These are phyloP conservation scores for Quercus alba DNA, from an alignment of 306 rosid species.

Conservation along the genomic window DNA sequence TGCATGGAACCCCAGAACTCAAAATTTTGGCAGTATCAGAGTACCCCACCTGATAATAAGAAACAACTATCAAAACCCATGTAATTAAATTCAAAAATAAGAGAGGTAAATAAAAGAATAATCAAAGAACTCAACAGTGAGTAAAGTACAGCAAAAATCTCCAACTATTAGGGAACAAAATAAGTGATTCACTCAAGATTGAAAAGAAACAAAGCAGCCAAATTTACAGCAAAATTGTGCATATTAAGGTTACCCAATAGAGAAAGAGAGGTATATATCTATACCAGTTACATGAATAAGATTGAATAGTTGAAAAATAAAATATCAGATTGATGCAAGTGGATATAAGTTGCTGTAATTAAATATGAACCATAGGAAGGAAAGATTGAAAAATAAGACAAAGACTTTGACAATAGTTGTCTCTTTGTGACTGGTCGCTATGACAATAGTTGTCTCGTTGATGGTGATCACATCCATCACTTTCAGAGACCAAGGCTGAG, in stretches of 20 bases:
- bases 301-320: no score
- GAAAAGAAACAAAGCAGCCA: neutral
- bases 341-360: no score
- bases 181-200: neutral
- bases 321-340: no score
- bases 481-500: constrained; percentile 9
- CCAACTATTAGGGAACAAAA: neutral
- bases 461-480: constrained; percentile 29
- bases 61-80: neutral
- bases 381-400: no score
- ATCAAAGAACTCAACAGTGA: neutral
- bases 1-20: constrained; percentile 11
- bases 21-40: neutral
- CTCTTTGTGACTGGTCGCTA: constrained; percentile 37
- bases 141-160: neutral
- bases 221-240: neutral
- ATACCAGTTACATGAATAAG: no score
- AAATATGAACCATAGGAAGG: no score
- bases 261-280: neutral
- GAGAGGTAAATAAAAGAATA: neutral
- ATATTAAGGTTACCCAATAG: no score
- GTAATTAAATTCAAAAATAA: neutral
- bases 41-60: constrained; percentile 32
- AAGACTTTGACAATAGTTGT: neutral
- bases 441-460: constrained; percentile 12